Base-by-base conservation (phyloP, 1,284 basidiomycete species). In the Taiwanofungus camphoratus region DNA sequence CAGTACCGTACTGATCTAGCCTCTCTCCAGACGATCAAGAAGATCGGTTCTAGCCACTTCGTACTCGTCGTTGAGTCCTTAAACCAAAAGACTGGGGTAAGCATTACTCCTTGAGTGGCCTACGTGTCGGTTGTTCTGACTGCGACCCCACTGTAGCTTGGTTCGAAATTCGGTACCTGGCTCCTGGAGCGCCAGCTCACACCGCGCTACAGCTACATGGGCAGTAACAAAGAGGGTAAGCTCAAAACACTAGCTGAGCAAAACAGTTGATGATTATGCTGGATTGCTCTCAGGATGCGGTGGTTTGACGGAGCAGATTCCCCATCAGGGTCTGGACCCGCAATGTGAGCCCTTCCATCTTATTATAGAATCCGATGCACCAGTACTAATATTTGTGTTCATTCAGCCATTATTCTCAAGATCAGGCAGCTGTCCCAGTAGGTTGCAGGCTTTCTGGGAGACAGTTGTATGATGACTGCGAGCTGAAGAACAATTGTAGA, bases 1-100 rank as follows among this genome's bases (percentile, higher is more conserved):
- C n/a, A n/a, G n/a, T n/a, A n/a, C n/a, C n/a, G n/a, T n/a, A n/a
- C n/a, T n/a, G n/a, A n/a, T n/a, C n/a, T n/a, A n/a, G n/a, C n/a
- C n/a, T n/a, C n/a, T n/a, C 18, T 21, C 18, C 48, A 82, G 76
- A 69, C 66, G 13, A 76, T 87, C 54, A 73, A 61, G 60, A 87
- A 87, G 69, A 74, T 85, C 41, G 88, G 89, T 15, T 58, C 68
- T 19, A 82, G 73, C 51, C 75, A 73, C 27, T 91, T 91, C 62
- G 86, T 91, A 18, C 74, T 92, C 27, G 78, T 91, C 31, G 87
- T 85, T 18, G 89, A 92, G 66, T 83, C 85, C n/a, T 70, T 86
- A 45, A 91, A 87, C 70, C 82, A 85, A 65, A 88, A 87, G 77
- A 92, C 88, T 11, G 88, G 87, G 13, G 82, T 86, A 62, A 40